Conservation (phyloP, 371 early-diverging fungal genomes). For the Zychaea mexicana region DNA sequence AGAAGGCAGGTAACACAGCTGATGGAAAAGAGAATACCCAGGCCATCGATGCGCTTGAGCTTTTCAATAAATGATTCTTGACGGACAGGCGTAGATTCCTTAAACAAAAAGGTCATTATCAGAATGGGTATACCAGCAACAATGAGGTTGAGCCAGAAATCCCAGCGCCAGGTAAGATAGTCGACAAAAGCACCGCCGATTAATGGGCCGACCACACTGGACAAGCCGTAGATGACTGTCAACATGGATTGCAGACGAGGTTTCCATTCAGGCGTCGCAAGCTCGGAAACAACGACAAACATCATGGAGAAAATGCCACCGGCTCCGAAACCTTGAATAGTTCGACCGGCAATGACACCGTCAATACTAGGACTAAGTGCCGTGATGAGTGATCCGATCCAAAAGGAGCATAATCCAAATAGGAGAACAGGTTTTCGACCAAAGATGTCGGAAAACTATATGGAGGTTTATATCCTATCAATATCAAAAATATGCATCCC, state of each 20-base stretch:
- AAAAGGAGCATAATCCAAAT: slow-evolving; percentile 26
- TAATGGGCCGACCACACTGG: slow-evolving; percentile 72
- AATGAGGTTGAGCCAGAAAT: slow-evolving; percentile 75
- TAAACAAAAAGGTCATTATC: slow-evolving; percentile 50
- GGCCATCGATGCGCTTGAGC: slow-evolving; percentile 62
- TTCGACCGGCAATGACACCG: slow-evolving; percentile 67
- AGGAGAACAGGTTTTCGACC: slow-evolving; percentile 39
- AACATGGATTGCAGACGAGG: slow-evolving; percentile 65
- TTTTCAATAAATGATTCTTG: slow-evolving; percentile 46
- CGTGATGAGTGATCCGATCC: slow-evolving; percentile 29
- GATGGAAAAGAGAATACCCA: slow-evolving; percentile 21
- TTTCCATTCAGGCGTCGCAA: slow-evolving; percentile 64
- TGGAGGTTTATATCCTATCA: not conserved
- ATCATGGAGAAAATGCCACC: slow-evolving; percentile 69
- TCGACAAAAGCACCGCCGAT: slow-evolving; percentile 70
- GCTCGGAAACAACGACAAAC: slow-evolving; percentile 79
- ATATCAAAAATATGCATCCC: not conserved
- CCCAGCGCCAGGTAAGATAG: slow-evolving; percentile 71
- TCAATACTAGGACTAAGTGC: slow-evolving; percentile 10
- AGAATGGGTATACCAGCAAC: slow-evolving; percentile 57
- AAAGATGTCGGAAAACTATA: slow-evolving; percentile 35
- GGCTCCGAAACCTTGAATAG: slow-evolving; percentile 71
- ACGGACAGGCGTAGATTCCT: slow-evolving; percentile 34
- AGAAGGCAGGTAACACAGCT: slow-evolving; percentile 36
- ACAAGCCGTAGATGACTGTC: slow-evolving; percentile 66